Base-by-base conservation (phyloP, 2,329 filamentous ascomycete species). In the Malbranchea zuffiana region DNA sequence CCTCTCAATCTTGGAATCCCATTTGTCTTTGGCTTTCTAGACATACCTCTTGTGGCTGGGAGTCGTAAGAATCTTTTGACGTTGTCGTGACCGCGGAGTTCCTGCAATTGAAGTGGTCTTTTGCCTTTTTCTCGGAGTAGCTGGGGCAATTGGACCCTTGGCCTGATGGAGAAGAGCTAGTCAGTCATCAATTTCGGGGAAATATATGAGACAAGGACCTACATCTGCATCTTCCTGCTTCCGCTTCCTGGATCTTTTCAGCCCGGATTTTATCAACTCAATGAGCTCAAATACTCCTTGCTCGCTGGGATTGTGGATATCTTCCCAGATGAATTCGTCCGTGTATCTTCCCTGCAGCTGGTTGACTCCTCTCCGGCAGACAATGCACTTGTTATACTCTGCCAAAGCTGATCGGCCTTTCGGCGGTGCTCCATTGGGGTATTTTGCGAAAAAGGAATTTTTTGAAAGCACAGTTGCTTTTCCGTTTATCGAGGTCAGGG, bases 321-420 rank as follows among this genome's bases (percentile, higher is more conserved):
- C 76, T 53, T 95, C 86, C 90, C 90, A 98, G 1, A 74, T 57
- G 47, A 98, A 94, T 50, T 95, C 86, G 10, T 90, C 77, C 0
- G 88, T 95, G 55, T 96, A 98, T 15, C 78, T 86, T 13, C 85
- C 81, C 16, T 87, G 93, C 41, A 86, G 71, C 8, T 83, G 82
- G 54, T 92, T 93, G 52, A 87, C 92, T 15, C 85, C 90, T 55
- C 88, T 71, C 35, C 87, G 78, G 53, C 90, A 96, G 32, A 96
- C 63, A 51, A 96, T 96, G 12, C 82, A 77, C 60, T 92, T 95
- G 45, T 83, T 85, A 54, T 75, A 78, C 48, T 87, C 81, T 35
- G 73, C 74, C 2, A 82, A 77, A 32, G 69, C 59, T 10, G 52
- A 47, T 44, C 60, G 65, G 19, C 52, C 76, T 42, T 79, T 78